Conservation (phyloP, 352 stramenopile species). For the Elongisporangium anandrum region DNA sequence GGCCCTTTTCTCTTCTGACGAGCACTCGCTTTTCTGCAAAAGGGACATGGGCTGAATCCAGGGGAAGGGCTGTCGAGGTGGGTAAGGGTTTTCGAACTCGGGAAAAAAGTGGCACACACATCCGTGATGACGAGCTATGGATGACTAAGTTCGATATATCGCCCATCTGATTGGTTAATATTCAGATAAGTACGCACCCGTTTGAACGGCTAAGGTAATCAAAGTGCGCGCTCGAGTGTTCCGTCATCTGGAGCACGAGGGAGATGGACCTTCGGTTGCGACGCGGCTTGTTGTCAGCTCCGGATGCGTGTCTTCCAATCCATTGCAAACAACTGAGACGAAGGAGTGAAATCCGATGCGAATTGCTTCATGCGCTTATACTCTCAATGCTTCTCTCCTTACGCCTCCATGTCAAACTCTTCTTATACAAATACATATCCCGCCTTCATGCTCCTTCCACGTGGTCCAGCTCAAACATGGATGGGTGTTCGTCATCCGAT, state of each 20-base stretch:
- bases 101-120: not conserved
- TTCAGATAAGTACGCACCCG: not conserved
- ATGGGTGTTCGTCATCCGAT: not conserved
- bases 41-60: not conserved
- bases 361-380: not conserved
- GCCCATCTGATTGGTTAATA: not conserved
- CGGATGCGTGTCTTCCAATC: not conserved
- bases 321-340: not conserved
- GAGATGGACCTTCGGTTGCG: not conserved
- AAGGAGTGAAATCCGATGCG: not conserved
- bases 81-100: not conserved
- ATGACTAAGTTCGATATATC: not conserved
- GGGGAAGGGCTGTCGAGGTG: not conserved
- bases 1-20: not conserved
- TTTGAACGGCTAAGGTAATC: not conserved
- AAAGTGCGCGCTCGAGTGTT: not conserved
- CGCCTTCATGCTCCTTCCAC: not conserved
- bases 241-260: not conserved
- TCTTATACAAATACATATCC: not conserved
- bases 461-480: constrained; percentile 1
- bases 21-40: not conserved
- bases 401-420: not conserved
- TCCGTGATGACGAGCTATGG: not conserved
- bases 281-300: not conserved
- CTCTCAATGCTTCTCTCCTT: not conserved